Percentiles rank a stretch among this genome's conserved stretches.
Conservation (phyloP, 352 stramenopile genomes). For the Pythium guiyangense region DNA sequence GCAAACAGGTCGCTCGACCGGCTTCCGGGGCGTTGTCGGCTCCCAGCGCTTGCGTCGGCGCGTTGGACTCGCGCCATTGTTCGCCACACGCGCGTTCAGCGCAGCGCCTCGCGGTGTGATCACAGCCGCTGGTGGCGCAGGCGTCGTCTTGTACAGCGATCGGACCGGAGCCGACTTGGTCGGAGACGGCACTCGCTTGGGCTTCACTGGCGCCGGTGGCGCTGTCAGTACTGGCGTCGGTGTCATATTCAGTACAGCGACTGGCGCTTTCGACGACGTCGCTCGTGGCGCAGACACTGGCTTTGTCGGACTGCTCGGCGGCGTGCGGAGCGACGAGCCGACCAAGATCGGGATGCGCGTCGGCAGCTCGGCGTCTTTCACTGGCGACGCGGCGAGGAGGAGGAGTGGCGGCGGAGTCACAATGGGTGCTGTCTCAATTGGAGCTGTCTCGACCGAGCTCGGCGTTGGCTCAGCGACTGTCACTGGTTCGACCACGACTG, state of each 20-base stretch:
- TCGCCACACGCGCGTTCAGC: not conserved
- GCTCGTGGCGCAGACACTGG: not conserved
- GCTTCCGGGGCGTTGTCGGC: constrained; percentile 8
- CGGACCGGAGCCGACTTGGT: not conserved
- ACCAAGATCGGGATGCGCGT: constrained; percentile 6
- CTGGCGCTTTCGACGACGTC: not conserved
- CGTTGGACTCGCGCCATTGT: too few species aligned
- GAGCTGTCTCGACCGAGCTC: not conserved
- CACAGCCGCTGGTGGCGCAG: not conserved
- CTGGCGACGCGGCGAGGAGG: too few species aligned
- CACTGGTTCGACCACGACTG: too few species aligned
- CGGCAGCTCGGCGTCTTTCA: not conserved
- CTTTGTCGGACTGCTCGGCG: not conserved
- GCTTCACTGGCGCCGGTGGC: not conserved
- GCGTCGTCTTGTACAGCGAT: not conserved
- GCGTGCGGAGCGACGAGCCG: constrained; percentile 2
- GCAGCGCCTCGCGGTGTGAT: not conserved
- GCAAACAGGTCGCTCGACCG: constrained; percentile 1
- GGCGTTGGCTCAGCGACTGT: too few species aligned
- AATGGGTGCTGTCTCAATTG: not conserved
- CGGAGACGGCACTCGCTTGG: not conserved
- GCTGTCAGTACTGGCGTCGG: too few species aligned
- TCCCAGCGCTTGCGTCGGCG: constrained; percentile 2
- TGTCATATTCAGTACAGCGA: too few species aligned
- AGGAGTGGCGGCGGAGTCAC: not conserved